These are phyloP conservation scores for Kentomonas sorsogonicus DNA, from an alignment of 208 protist genomes.

Conservation along the genomic window DNA sequence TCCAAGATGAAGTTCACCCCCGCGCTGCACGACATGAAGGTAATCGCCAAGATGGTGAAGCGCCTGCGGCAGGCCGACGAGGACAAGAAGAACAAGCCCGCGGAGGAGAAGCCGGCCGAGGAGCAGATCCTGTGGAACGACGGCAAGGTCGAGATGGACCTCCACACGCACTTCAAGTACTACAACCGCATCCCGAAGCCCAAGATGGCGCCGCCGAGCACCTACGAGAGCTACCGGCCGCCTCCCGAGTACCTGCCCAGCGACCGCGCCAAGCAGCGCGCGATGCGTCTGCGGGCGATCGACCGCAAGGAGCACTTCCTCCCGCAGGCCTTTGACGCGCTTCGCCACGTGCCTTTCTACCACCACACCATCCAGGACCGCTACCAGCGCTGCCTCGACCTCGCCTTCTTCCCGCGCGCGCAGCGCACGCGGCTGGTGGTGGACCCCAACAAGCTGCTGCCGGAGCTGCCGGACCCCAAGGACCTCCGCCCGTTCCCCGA, in stretches of 20 bases:
- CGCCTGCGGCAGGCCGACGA: constrained; percentile 55
- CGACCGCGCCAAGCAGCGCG: constrained; percentile 83
- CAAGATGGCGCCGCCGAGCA: constrained; percentile 82
- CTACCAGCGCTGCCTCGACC: constrained; percentile 99
- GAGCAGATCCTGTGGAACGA: constrained; percentile 74
- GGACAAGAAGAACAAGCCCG: constrained; percentile 20
- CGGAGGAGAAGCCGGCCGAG: constrained; percentile 24
- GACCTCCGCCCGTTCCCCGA: constrained; percentile 99
- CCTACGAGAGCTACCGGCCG: constrained; percentile 98
- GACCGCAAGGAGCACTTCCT: constrained; percentile 93
- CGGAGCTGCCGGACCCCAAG: constrained; percentile 96
- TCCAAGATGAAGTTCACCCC: constrained; percentile 86
- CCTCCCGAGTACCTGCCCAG: constrained; percentile 96
- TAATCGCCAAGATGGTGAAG: constrained; percentile 88
- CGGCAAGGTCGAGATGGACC: constrained; percentile 79
- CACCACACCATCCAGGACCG: constrained; percentile 94
- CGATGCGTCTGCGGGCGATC: constrained; percentile 82
- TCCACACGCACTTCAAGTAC: constrained; percentile 85
- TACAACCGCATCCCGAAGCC: constrained; percentile 80
- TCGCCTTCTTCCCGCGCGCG: constrained; percentile 96
- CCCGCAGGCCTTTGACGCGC: constrained; percentile 85
- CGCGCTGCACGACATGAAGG: constrained; percentile 84
- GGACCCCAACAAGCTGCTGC: constrained; percentile 95
- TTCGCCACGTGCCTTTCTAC: constrained; percentile 96
- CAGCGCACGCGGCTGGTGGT: constrained; percentile 89